phyloP scores from a whole-genome alignment of 768 basidiomycete species.

The Pulveroboletus sp. region DNA sequence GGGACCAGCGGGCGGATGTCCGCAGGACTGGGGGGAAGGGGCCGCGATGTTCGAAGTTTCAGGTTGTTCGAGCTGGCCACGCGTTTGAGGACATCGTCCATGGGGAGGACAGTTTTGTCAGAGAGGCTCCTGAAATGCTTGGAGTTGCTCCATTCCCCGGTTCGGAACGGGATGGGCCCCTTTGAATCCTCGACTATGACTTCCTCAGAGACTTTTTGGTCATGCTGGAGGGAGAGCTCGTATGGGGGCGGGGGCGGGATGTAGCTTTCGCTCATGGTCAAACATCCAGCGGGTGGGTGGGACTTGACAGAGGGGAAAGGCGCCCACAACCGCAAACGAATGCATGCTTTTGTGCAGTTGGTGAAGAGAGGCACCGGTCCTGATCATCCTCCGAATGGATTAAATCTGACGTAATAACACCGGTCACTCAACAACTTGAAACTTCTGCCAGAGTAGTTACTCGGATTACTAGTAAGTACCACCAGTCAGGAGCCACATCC shows the following conservation, averaged over 20 bases:
- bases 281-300: not conserved
- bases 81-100: slow-evolving; percentile 2
- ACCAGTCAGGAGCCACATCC: not conserved
- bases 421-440: not conserved
- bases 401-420: not conserved
- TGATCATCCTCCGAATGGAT: not conserved
- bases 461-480: not conserved
- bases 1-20: not conserved
- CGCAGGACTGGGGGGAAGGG: slow-evolving; percentile 26
- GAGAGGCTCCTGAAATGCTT: slow-evolving; percentile 8
- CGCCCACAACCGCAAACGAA: slow-evolving; percentile 6
- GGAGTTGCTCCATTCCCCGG: slow-evolving; percentile 14
- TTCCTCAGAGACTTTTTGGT: slow-evolving; percentile 45
- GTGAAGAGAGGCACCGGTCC: not conserved
- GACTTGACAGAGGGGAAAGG: not conserved
- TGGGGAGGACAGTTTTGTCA: slow-evolving; percentile 4
- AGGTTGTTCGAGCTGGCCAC: not conserved
- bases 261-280: slow-evolving; percentile 23
- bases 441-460: not conserved
- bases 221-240: slow-evolving; percentile 40
- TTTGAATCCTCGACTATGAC: slow-evolving; percentile 8
- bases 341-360: slow-evolving; percentile 10
- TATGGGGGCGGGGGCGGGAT: slow-evolving; percentile 41
- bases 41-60: slow-evolving; percentile 13
- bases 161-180: slow-evolving; percentile 2